phyloP scores from a whole-genome alignment of 371 early-diverging fungal species.

The Saksenaea oblongispora region DNA sequence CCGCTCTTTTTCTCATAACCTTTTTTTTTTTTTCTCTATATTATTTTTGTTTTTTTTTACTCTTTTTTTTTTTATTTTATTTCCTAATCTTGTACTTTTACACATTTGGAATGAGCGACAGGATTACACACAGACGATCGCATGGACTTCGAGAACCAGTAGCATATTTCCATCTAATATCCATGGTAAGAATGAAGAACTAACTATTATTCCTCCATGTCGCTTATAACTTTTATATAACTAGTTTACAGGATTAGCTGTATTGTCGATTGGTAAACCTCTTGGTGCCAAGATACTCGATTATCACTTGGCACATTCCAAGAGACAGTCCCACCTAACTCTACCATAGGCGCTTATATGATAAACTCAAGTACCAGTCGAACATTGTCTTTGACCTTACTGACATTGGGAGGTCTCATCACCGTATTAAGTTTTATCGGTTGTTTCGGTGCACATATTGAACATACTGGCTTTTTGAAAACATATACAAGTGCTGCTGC shows the following conservation, averaged over 20 bases:
- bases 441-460: conserved; percentile 37
- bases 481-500: conserved; percentile 33
- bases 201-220: background rate
- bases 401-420: conserved; percentile 27
- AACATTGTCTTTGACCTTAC: conserved; percentile 19
- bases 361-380: conserved; percentile 31
- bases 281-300: conserved; percentile 7
- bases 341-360: conserved; percentile 33
- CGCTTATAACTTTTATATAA: background rate
- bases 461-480: conserved; percentile 36
- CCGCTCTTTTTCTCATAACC: background rate
- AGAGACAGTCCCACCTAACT: conserved; percentile 2
- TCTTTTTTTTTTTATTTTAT: conserved; percentile 8
- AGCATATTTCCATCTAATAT: conserved; percentile 23
- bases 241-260: conserved; percentile 23
- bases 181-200: conserved; percentile 22
- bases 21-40: background rate
- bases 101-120: conserved; percentile 21
- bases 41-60: conserved; percentile 10
- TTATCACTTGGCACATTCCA: background rate
- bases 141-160: conserved; percentile 34
- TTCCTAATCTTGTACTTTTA: conserved; percentile 13
- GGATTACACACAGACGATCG: conserved; percentile 26
- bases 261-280: conserved; percentile 29
- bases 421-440: conserved; percentile 33